These are phyloP conservation scores for Boletus speciosus DNA, from an alignment of 768 basidiomycete genomes.

Conservation along the genomic window DNA sequence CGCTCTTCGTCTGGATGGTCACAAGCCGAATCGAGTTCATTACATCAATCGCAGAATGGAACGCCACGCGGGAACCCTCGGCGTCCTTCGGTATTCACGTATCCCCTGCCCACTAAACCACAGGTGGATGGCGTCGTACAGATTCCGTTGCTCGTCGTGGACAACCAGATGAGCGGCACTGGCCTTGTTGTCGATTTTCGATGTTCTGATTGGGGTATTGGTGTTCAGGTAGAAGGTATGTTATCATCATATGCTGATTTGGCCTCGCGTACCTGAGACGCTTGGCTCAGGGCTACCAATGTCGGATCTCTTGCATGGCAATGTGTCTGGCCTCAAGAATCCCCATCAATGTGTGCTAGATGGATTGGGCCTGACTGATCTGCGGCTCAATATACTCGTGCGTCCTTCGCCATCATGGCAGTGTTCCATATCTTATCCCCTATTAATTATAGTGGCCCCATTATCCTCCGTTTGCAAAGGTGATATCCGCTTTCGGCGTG, in stretches of 20 bases:
- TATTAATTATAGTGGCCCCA: conserved; percentile 23
- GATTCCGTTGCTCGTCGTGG: conserved; percentile 23
- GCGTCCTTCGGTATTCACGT: conserved; percentile 10
- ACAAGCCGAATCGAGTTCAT: neutral
- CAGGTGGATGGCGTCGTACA: conserved; percentile 19
- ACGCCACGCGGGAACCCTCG: neutral
- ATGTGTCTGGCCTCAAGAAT: conserved; percentile 18
- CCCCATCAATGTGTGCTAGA: conserved; percentile 21
- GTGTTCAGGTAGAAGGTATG: conserved; percentile 20
- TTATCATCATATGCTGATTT: neutral
- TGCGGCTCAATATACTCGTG: conserved; percentile 25
- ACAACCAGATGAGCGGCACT: conserved; percentile 19
- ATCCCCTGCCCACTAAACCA: conserved; percentile 18
- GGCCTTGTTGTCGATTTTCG: conserved; percentile 19
- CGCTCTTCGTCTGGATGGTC: neutral
- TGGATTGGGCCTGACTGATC: conserved; percentile 12
- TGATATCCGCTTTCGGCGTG: conserved; percentile 20
- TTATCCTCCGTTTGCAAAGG: conserved; percentile 23
- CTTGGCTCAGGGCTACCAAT: conserved; percentile 20
- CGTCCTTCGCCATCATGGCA: neutral
- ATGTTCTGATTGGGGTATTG: conserved; percentile 23
- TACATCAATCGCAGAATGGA: conserved; percentile 1
- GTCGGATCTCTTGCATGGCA: conserved; percentile 22
- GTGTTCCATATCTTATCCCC: neutral
- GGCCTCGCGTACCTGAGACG: neutral